A percentile compares a stretch with the other conserved stretches of the same genome.
These are phyloP conservation scores for Plenodomus biglobosus DNA, from an alignment of 2,329 filamentous ascomycete genomes.

Conservation along the genomic window DNA sequence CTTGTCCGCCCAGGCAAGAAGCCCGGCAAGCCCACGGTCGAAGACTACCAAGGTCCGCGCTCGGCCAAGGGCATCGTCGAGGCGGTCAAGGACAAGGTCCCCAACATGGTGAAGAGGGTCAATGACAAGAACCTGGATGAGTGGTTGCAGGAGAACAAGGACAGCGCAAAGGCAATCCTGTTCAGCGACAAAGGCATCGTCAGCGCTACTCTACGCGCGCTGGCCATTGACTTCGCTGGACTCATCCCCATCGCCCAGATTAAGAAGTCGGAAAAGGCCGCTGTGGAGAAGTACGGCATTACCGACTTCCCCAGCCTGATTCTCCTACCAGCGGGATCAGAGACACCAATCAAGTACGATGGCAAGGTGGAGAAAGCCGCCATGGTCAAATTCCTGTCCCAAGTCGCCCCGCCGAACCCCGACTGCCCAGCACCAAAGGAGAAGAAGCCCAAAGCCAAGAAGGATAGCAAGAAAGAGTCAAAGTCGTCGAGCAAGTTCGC, in stretches of 20 bases:
- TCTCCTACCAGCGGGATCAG: constrained; percentile 70
- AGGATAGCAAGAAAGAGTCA: constrained; percentile 50
- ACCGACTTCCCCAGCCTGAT: constrained; percentile 77
- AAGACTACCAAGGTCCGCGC: constrained; percentile 86
- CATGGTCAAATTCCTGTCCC: constrained; percentile 79
- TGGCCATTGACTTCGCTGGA: constrained; percentile 89
- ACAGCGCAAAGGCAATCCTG: constrained; percentile 79
- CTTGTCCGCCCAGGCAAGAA: constrained; percentile 86
- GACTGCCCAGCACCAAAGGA: constrained; percentile 62
- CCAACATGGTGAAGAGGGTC: constrained; percentile 83
- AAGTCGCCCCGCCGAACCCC: constrained; percentile 76
- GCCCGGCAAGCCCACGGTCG: constrained; percentile 73
- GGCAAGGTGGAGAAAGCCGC: constrained; percentile 83
- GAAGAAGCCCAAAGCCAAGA: constrained; percentile 48
- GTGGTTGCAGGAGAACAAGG: constrained; percentile 69
- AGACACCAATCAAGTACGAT: constrained; percentile 71
- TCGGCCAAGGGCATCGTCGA: constrained; percentile 86
- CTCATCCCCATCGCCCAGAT: constrained; percentile 79
- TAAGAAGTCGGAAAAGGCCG: constrained; percentile 73
- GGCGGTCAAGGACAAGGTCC: constrained; percentile 81
- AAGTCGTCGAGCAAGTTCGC: constrained; percentile 54
- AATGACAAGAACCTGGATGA: constrained; percentile 75
- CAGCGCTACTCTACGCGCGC: constrained; percentile 75
- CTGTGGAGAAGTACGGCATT: constrained; percentile 74
- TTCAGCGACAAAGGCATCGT: constrained; percentile 93